phyloP scores from a whole-genome alignment of 257 asterid genomes.

The Mitragyna speciosa region DNA sequence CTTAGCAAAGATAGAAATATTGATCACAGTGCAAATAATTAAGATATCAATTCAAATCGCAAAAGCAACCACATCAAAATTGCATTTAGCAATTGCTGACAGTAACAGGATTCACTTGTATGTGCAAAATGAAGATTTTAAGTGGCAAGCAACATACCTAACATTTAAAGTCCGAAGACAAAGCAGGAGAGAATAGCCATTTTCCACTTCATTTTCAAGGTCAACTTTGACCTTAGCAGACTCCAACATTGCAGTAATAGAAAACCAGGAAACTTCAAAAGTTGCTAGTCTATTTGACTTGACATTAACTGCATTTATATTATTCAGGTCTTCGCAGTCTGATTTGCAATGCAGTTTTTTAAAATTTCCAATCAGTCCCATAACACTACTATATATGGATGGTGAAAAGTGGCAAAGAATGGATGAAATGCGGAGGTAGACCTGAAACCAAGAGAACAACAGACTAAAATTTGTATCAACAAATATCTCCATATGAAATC shows the following conservation, averaged over 20 bases:
- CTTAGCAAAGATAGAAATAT: background rate
- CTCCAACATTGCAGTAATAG: slow-evolving; percentile 51
- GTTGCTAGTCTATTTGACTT: slow-evolving; percentile 35
- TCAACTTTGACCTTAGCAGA: slow-evolving; percentile 52
- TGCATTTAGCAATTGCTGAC: background rate
- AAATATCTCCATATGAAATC: too few relatives aligned
- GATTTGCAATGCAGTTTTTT: slow-evolving; percentile 40
- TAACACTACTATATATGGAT: slow-evolving; percentile 46
- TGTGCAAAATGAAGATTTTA: slow-evolving; percentile 16
- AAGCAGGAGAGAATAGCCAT: slow-evolving; percentile 53
- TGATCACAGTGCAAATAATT: background rate
- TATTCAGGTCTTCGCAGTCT: slow-evolving; percentile 29
- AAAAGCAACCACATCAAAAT: background rate
- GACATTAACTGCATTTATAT: slow-evolving; percentile 26
- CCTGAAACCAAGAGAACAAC: slow-evolving; percentile 47
- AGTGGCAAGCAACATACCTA: slow-evolving; percentile 50
- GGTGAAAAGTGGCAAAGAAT: slow-evolving; percentile 67
- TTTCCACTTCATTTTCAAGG: slow-evolving; percentile 61
- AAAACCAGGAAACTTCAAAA: slow-evolving; percentile 48
- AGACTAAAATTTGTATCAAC: background rate
- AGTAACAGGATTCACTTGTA: background rate
- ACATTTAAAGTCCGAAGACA: slow-evolving; percentile 45
- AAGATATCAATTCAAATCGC: background rate
- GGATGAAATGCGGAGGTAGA: slow-evolving; percentile 57
- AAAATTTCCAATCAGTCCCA: slow-evolving; percentile 48